These are phyloP conservation scores for Aspergillus tamarii DNA, from an alignment of 2,329 filamentous ascomycete genomes.

Conservation along the genomic window DNA sequence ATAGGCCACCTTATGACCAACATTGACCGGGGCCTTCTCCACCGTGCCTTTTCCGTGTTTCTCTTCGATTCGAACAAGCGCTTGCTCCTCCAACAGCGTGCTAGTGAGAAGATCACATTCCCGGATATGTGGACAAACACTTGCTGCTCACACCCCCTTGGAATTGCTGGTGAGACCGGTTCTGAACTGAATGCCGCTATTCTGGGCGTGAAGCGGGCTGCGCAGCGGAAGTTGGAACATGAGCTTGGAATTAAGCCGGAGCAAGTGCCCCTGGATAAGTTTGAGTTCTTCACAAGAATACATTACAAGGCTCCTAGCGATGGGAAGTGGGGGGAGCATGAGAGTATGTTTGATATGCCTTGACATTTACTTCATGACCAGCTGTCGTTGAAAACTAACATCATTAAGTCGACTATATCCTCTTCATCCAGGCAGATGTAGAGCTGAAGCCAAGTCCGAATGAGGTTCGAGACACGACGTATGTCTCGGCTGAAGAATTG, in stretches of 20 bases:
- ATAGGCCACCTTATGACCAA: conserved; percentile 97
- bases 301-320: conserved; percentile 98
- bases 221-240: conserved; percentile 89
- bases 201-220: conserved; percentile 85
- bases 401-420: conserved; percentile 85
- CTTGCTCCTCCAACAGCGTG: conserved; percentile 91
- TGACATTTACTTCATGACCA: conserved; percentile 1
- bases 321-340: conserved; percentile 98
- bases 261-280: conserved; percentile 88
- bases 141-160: conserved; percentile 96
- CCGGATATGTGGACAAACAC: conserved; percentile 99
- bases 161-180: conserved; percentile 89
- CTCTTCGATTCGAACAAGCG: conserved; percentile 94
- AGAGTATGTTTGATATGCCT: conserved; percentile 66
- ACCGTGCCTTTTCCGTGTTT: conserved; percentile 97
- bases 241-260: conserved; percentile 88
- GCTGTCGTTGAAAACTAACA: conserved; percentile 18
- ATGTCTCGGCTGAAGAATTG: conserved; percentile 79
- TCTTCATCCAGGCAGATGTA: conserved; percentile 95
- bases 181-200: conserved; percentile 77
- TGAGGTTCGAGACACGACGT: conserved; percentile 83
- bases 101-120: conserved; percentile 97
- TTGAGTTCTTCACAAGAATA: conserved; percentile 92
- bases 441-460: conserved; percentile 77
- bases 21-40: conserved; percentile 92